Conservation (phyloP, 192 early-diverging fungal genomes). For the Cetraspora pellucida region DNA sequence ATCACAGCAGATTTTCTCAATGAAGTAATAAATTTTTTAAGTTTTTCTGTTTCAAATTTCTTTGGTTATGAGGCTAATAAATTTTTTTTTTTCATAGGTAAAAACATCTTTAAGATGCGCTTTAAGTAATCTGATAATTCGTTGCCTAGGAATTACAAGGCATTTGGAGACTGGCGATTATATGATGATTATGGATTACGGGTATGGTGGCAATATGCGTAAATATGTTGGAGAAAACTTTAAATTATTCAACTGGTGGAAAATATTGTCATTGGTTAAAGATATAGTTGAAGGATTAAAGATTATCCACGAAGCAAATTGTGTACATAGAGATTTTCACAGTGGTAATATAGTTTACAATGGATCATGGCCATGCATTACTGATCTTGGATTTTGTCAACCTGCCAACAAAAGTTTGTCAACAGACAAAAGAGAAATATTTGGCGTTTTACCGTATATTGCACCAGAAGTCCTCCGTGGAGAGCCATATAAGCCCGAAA, state of each 20-base stretch:
- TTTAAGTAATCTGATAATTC: not conserved
- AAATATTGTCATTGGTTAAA: not conserved
- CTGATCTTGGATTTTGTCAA: slow-evolving; percentile 19
- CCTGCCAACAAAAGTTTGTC: not conserved
- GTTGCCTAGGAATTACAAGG: slow-evolving; percentile 4
- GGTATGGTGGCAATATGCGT: not conserved
- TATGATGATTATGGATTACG: slow-evolving; percentile 9
- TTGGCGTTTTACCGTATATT: slow-evolving; percentile 15
- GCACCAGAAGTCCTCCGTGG: slow-evolving; percentile 16
- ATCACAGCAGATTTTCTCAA: not conserved
- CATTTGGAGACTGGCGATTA: not conserved
- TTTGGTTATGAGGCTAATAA: too few species aligned
- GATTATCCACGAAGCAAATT: not conserved
- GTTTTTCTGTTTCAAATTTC: too few species aligned
- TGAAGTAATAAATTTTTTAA: not conserved
- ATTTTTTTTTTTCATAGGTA: too few species aligned
- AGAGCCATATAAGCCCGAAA: not conserved
- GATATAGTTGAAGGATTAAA: not conserved
- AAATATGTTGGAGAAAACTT: not conserved
- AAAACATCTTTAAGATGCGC: too few species aligned
- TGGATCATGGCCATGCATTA: not conserved
- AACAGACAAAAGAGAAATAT: not conserved
- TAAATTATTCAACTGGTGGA: not conserved
- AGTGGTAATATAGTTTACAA: slow-evolving; percentile 16
- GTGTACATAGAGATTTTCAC: slow-evolving; percentile 19